Conservation (phyloP, 164 flowering plant species). For the Akebia trifoliata region DNA sequence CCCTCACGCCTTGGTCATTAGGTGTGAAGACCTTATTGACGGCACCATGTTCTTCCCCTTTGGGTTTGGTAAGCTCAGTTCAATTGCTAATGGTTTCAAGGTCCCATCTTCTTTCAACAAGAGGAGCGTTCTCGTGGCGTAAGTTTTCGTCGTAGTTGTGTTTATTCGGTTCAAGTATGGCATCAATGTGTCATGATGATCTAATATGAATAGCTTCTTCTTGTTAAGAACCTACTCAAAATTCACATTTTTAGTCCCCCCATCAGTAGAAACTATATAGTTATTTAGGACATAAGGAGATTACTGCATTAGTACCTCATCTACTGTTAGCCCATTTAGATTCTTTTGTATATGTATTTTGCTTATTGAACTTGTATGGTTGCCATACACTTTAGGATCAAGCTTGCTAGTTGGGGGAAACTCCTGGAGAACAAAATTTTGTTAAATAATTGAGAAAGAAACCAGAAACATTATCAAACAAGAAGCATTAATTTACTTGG, state of each 20-base stretch:
- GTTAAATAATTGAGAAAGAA: constrained; percentile 1
- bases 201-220: constrained; percentile 64
- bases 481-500: constrained; percentile 31
- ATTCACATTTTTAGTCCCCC: constrained; percentile 10
- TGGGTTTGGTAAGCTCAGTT: constrained; percentile 77
- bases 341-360: constrained; percentile 45
- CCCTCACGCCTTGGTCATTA: constrained; percentile 49
- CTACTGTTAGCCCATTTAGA: constrained; percentile 56
- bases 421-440: constrained; percentile 36
- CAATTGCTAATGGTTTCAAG: constrained; percentile 80
- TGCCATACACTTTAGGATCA: constrained; percentile 55
- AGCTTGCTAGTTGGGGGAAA: constrained; percentile 83
- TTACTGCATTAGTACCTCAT: constrained; percentile 33
- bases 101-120: constrained; percentile 66
- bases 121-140: constrained; percentile 71
- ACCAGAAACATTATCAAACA: neutral
- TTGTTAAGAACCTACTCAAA: constrained; percentile 38
- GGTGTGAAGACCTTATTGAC: constrained; percentile 66
- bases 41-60: constrained; percentile 60
- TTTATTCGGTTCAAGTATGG: constrained; percentile 71
- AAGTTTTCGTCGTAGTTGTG: constrained; percentile 57
- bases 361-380: constrained; percentile 57
- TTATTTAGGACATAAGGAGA: neutral
- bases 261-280: neutral
- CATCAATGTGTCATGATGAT: constrained; percentile 80